Evolutionary conservation across 805 yeast genomes (phyloP).

Genomic region (Cyberlindnera petersonii): DNA sequence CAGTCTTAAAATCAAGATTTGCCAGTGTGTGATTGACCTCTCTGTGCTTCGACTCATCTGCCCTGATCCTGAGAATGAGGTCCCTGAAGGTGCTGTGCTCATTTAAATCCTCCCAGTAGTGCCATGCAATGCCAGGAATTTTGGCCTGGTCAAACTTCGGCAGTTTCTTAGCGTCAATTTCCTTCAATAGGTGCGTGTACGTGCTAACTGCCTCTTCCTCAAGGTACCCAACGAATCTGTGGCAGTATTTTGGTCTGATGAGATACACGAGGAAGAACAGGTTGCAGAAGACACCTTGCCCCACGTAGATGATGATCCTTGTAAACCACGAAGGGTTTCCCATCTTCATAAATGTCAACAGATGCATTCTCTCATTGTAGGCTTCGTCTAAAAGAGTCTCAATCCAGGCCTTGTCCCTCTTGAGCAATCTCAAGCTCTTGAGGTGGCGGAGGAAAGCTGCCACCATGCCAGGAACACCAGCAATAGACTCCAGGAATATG

Average conservation of each 20-base stretch:
- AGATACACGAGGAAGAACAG: slow-evolving; percentile 58
- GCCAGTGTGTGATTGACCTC: slow-evolving; percentile 79
- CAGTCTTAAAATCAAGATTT: slow-evolving; percentile 47
- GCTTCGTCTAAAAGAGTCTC: slow-evolving; percentile 73
- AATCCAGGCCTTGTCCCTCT: slow-evolving; percentile 70
- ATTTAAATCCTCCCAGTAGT: slow-evolving; percentile 54
- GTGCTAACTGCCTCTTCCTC: slow-evolving; percentile 77
- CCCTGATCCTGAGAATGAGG: slow-evolving; percentile 57
- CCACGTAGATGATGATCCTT: slow-evolving; percentile 49
- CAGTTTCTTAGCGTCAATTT: slow-evolving; percentile 46
- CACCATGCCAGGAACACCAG: slow-evolving; percentile 79
- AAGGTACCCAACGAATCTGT: slow-evolving; percentile 71
- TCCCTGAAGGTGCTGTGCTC: slow-evolving; percentile 53
- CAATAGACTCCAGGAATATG: slow-evolving; percentile 65
- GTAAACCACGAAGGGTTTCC: slow-evolving; percentile 61
- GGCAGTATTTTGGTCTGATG: slow-evolving; percentile 59
- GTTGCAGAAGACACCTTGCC: slow-evolving; percentile 71
- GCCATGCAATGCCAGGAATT: slow-evolving; percentile 57
- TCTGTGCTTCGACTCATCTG: slow-evolving; percentile 76
- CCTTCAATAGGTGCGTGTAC: slow-evolving; percentile 56
- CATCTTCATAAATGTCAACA: slow-evolving; percentile 61
- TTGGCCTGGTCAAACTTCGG: slow-evolving; percentile 42
- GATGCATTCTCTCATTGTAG: slow-evolving; percentile 74
- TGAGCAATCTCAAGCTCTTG: slow-evolving; percentile 55
- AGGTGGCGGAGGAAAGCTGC: slow-evolving; percentile 71